phyloP scores from a whole-genome alignment of 768 basidiomycete species.

The Russula ochroleuca region DNA sequence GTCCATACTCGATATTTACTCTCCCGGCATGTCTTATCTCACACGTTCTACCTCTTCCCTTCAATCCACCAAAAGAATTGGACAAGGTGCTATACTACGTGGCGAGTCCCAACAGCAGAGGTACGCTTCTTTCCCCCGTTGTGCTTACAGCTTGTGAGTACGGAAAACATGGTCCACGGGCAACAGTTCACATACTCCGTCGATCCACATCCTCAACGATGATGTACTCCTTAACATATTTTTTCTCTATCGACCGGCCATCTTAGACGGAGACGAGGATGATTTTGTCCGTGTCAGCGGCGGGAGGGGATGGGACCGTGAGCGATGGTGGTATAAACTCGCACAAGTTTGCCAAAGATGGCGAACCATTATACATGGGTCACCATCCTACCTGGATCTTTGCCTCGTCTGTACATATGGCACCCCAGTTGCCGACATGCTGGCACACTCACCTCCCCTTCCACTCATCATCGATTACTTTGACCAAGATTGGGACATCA shows the following conservation, averaged over 20 bases:
- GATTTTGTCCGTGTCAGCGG: neutral
- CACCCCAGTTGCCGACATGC: neutral
- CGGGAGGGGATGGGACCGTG: neutral
- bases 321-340: neutral
- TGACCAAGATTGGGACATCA: neutral
- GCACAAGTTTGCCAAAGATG: neutral
- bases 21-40: neutral
- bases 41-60: neutral
- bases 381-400: neutral
- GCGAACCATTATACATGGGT: neutral
- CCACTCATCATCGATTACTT: neutral
- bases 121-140: neutral
- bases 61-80: neutral
- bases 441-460: neutral
- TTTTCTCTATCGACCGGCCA: neutral
- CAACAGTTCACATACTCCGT: neutral
- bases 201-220: neutral
- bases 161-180: neutral
- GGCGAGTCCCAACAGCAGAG: neutral
- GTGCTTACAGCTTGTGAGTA: neutral
- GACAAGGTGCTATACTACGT: neutral
- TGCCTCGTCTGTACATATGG: neutral
- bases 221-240: neutral
- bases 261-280: neutral
- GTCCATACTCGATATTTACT: too few relatives aligned